Evolutionary conservation across 2,329 filamentous ascomycete genomes (phyloP).

Genomic region (Herpotrichia juniperi): DNA sequence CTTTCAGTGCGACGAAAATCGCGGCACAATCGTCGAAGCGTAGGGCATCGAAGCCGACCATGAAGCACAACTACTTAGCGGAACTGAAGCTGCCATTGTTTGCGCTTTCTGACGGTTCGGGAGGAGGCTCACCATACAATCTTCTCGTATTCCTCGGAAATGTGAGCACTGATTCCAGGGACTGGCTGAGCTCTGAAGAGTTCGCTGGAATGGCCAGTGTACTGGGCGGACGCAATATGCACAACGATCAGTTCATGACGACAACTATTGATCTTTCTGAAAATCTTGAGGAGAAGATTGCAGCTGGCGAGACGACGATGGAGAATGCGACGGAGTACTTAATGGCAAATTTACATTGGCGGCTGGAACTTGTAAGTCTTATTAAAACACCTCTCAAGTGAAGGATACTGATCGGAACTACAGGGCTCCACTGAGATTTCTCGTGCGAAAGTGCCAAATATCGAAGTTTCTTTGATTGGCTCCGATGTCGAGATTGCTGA

Average conservation of each 20-base stretch:
- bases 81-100: conserved; percentile 14
- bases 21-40: background rate
- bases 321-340: conserved; percentile 16
- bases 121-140: conserved; percentile 14
- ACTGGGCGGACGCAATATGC: conserved; percentile 12
- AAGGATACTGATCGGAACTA: background rate
- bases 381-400: background rate
- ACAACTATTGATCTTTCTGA: conserved; percentile 13
- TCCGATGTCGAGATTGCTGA: conserved; percentile 20
- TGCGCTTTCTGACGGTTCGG: conserved; percentile 13
- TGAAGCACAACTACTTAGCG: conserved; percentile 16
- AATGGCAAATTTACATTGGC: conserved; percentile 18
- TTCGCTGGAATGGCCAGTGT: conserved; percentile 15
- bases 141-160: conserved; percentile 19
- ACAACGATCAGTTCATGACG: conserved; percentile 7
- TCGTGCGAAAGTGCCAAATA: conserved; percentile 11
- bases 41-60: background rate
- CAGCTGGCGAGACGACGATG: conserved; percentile 3
- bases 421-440: conserved; percentile 19
- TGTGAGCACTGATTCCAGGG: conserved; percentile 6
- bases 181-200: conserved; percentile 12
- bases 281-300: conserved; percentile 12
- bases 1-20: conserved; percentile 3
- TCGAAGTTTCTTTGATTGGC: conserved; percentile 19
- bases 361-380: conserved; percentile 19